Conservation (phyloP, 2,329 filamentous ascomycete species). For the Colletotrichum paranaense region DNA sequence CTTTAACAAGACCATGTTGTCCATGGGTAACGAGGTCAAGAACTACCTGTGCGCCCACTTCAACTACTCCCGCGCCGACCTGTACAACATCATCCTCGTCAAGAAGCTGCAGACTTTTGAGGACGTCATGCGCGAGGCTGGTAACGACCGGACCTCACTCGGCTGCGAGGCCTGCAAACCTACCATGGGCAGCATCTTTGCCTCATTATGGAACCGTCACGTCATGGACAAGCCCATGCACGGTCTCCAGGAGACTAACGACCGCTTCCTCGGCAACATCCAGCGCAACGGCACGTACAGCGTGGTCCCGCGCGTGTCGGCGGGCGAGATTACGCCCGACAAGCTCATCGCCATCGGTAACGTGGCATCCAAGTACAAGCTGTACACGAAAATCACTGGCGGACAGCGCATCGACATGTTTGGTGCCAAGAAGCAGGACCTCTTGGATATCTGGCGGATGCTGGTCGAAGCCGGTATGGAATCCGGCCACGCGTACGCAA, state of each 20-base stretch:
- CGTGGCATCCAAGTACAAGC: conserved; percentile 83
- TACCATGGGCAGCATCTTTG: conserved; percentile 81
- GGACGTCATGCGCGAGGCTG: conserved; percentile 82
- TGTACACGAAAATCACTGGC: conserved; percentile 94
- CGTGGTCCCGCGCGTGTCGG: conserved; percentile 84
- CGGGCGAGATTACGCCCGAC: conserved; percentile 88
- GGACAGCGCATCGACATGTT: conserved; percentile 95
- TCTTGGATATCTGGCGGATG: conserved; percentile 83
- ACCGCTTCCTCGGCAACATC: conserved; percentile 88
- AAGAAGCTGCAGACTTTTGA: conserved; percentile 79
- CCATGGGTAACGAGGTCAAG: conserved; percentile 87
- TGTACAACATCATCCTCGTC: conserved; percentile 90
- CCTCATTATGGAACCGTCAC: conserved; percentile 86
- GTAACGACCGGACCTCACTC: conserved; percentile 76
- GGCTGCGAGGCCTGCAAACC: conserved; percentile 93
- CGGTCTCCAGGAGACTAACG: conserved; percentile 91
- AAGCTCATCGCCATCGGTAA: conserved; percentile 86
- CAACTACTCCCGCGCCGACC: conserved; percentile 82
- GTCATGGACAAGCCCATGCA: conserved; percentile 78
- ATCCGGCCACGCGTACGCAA: conserved; percentile 90
- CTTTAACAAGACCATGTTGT: conserved; percentile 88
- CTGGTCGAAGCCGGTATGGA: conserved; percentile 89
- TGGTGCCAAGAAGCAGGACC: conserved; percentile 87
- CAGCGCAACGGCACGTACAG: conserved; percentile 93
- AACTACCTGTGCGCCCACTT: conserved; percentile 91